Evolutionary conservation across 2,329 filamentous ascomycete species (phyloP).

Genomic region (Alternaria conjuncta): DNA sequence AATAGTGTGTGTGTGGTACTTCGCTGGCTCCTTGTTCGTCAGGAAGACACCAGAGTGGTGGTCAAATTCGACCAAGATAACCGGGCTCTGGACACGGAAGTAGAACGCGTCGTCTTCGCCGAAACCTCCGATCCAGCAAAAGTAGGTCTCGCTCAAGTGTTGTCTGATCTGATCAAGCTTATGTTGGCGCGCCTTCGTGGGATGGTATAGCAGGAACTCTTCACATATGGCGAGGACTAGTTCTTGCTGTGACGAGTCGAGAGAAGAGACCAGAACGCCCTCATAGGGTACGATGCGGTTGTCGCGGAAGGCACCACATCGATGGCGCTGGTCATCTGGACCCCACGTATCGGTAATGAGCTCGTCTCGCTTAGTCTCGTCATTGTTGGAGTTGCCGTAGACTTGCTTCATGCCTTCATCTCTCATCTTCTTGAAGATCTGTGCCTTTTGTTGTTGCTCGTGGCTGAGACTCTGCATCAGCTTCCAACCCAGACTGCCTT

Average conservation of each 20-base stretch:
- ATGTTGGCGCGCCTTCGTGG: conserved; percentile 59
- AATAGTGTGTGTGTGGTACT: conserved; percentile 81
- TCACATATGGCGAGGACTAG: conserved; percentile 65
- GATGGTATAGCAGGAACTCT: conserved; percentile 74
- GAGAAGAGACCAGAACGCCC: conserved; percentile 63
- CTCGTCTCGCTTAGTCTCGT: conserved; percentile 42
- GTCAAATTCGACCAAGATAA: conserved; percentile 78
- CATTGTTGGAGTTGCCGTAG: conserved; percentile 34
- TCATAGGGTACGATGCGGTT: conserved; percentile 78
- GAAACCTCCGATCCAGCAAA: conserved; percentile 77
- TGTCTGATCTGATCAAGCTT: conserved; percentile 62
- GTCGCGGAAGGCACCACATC: conserved; percentile 79
- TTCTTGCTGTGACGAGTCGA: conserved; percentile 58
- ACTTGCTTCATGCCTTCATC: conserved; percentile 69
- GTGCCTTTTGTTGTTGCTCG: conserved; percentile 58
- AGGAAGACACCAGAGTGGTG: conserved; percentile 81
- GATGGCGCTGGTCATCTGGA: conserved; percentile 77
- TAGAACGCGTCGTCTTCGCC: conserved; percentile 75
- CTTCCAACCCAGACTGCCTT: conserved; percentile 68
- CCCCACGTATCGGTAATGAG: conserved; percentile 71
- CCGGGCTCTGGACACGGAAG: conserved; percentile 77
- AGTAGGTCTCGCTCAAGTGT: conserved; percentile 75
- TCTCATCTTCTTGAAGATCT: conserved; percentile 65
- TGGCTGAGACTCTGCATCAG: conserved; percentile 70
- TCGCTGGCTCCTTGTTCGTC: conserved; percentile 73